Evolutionary conservation across 305 asterid species (phyloP), one percentile per base, ranked within the genome.

Genomic region (Rubia balearica): DNA sequence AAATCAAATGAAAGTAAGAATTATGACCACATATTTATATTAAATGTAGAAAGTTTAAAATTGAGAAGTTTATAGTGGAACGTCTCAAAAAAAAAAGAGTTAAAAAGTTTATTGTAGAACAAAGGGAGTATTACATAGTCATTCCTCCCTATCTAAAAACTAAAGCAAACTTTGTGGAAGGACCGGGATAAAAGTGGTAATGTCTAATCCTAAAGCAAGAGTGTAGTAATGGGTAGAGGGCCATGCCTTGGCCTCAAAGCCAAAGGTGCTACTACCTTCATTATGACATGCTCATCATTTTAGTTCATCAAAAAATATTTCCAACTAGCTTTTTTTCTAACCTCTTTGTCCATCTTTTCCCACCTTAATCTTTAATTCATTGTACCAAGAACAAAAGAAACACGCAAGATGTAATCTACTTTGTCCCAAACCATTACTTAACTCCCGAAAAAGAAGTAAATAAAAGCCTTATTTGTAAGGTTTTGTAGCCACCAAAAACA

Each of bases 261-360:
- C 79, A 49, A 79, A 77, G 76, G 80, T 81, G 70, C 74, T 66
- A 69, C 76, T 77, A 77, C 83, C 73, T 77, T 73, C 83, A 82
- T 75, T 73, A 74, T 81, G 69, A 65, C 73, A 76, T 75, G 68
- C 71, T 78, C 65, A 51, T 76, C 78, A 77, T 78, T 77, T 74
- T 68, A 56, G 40, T 71, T 63, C 72, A 62, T 65, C 69, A 69
- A 62, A 30, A 42, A 38, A 30, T 51, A 27, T 24, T 21, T 17
- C 43, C 46, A 40, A 71, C 53, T 49, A 76, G 3, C 33, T 5
- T 16, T 66, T 72, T 65, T 46, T 53, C 67, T 55, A 55, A 65
- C 49, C 72, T 65, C 70, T 68, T 71, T 70, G 57, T 71, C 68
- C 19, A 33, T 64, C 56, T 43, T 65, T 56, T 21, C 45, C 57